These are phyloP conservation scores for Pistacia atlantica DNA, from an alignment of 345 rosid genomes.

Conservation along the genomic window DNA sequence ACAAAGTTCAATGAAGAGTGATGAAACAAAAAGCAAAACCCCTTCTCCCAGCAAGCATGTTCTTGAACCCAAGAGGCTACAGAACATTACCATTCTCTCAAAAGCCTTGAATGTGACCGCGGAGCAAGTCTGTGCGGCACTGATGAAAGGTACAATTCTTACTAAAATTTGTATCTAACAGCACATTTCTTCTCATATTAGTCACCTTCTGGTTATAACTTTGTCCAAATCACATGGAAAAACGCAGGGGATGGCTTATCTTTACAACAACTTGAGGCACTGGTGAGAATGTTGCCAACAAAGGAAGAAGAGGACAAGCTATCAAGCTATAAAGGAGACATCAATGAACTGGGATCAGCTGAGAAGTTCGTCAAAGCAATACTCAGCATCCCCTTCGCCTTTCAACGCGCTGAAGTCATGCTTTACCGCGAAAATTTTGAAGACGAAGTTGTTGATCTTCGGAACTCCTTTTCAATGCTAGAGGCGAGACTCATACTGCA, in stretches of 20 bases:
- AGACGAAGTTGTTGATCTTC: conserved; percentile 86
- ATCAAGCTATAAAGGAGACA: conserved; percentile 61
- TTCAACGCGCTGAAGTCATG: conserved; percentile 81
- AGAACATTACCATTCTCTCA: conserved; percentile 87
- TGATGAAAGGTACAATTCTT: conserved; percentile 59
- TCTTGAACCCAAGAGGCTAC: conserved; percentile 90
- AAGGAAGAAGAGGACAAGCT: conserved; percentile 91
- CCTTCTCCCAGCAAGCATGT: conserved; percentile 94
- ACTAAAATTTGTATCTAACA: neutral
- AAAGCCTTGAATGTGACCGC: conserved; percentile 74
- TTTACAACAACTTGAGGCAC: conserved; percentile 85
- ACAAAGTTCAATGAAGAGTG: conserved; percentile 55
- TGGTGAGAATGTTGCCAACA: conserved; percentile 87
- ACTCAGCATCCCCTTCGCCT: conserved; percentile 68
- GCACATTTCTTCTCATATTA: neutral
- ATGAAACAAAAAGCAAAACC: conserved; percentile 74
- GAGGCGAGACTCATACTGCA: conserved; percentile 44
- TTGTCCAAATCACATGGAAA: neutral
- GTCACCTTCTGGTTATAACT: neutral
- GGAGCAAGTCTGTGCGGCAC: conserved; percentile 78
- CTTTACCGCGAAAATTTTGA: conserved; percentile 88
- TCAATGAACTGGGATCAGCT: conserved; percentile 81
- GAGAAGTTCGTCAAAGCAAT: conserved; percentile 71
- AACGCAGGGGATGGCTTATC: conserved; percentile 68
- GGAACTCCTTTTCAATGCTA: conserved; percentile 88